Evolutionary conservation across 306 rosid species (phyloP).

Genomic region (Carpinus viminea): DNA sequence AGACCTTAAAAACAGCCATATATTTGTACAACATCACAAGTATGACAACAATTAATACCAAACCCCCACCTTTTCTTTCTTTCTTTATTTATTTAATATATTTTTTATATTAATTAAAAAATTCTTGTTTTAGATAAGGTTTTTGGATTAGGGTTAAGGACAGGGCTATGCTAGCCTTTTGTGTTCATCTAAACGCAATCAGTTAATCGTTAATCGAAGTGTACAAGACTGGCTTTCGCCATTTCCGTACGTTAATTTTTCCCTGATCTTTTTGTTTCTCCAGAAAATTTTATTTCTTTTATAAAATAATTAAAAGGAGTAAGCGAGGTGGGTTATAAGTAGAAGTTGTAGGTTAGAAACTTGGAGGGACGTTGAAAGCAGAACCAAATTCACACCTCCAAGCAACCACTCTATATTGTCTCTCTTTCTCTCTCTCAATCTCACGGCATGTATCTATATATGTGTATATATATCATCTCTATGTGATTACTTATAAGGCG

Average conservation of each 20-base stretch:
- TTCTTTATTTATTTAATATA: background rate
- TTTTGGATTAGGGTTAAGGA: constrained; percentile 14
- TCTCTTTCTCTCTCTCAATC: constrained; percentile 30
- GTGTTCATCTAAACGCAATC: background rate
- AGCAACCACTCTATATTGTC: constrained; percentile 57
- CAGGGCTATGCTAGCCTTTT: background rate
- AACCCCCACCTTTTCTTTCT: constrained; percentile 17
- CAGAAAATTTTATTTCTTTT: background rate
- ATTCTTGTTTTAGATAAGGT: background rate
- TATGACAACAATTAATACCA: constrained; percentile 40
- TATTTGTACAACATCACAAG: constrained; percentile 22
- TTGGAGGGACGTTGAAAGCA: constrained; percentile 91
- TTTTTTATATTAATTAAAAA: too few species aligned
- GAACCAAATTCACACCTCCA: constrained; percentile 79
- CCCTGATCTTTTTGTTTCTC: background rate
- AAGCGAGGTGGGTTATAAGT: constrained; percentile 87
- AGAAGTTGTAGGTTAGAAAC: constrained; percentile 99
- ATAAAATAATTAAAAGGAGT: constrained; percentile 1
- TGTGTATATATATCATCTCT: background rate
- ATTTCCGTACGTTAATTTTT: background rate
- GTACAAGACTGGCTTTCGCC: background rate
- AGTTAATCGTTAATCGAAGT: background rate
- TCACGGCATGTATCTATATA: constrained; percentile 4
- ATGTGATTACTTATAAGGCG: constrained; percentile 35
- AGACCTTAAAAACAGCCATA: constrained; percentile 39